Conservation (phyloP, 129 eudicot genomes). For the Heracleum sosnowskyi region DNA sequence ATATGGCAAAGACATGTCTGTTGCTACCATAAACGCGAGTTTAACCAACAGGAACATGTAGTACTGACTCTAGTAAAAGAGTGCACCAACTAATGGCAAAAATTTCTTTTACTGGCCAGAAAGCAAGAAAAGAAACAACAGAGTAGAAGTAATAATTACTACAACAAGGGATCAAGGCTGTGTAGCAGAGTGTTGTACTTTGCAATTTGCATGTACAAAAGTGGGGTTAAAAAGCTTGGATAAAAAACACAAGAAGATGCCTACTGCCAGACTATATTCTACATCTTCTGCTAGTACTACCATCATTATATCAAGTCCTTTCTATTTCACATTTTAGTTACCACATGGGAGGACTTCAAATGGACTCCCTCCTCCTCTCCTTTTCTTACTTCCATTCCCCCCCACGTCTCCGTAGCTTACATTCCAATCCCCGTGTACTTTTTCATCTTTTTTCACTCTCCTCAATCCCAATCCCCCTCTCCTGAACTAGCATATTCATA, state of each 20-base stretch:
- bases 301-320: background rate
- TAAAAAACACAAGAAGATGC: background rate
- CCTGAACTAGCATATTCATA: constrained; percentile 14
- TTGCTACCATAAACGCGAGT: background rate
- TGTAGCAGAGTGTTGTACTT: constrained; percentile 3
- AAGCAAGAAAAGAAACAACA: background rate
- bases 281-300: background rate
- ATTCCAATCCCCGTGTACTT: constrained; percentile 46
- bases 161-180: background rate
- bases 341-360: constrained; percentile 37
- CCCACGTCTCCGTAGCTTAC: constrained; percentile 77
- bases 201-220: background rate
- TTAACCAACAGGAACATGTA: background rate
- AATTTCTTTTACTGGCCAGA: background rate
- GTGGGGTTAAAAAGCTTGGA: background rate
- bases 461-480: background rate
- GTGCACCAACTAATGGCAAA: constrained; percentile 2
- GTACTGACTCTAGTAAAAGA: background rate
- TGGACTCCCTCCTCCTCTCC: background rate
- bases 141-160: constrained; percentile 2
- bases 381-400: background rate
- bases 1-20: constrained; percentile 4
- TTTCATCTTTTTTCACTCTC: background rate
- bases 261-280: background rate
- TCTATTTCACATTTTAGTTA: background rate